Evolutionary conservation across 352 stramenopile species (phyloP), one percentile per base, ranked within the genome.

Genomic region (Pythium grandisporangium): DNA sequence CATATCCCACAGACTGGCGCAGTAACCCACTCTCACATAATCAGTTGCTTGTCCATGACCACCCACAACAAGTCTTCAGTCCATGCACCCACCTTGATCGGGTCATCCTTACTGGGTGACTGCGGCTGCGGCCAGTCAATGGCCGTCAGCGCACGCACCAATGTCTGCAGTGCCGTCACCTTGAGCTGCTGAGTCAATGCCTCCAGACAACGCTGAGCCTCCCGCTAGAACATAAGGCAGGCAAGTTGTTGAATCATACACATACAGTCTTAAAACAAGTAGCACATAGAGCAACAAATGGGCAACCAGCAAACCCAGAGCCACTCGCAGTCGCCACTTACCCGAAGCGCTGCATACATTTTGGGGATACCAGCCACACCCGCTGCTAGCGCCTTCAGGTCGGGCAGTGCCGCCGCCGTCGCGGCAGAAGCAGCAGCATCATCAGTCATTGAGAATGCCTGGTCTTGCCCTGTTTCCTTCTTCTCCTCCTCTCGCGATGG

Each of bases 41-140:
- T 25, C 19, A 12, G 26, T 2, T 10, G 16, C 34, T 5, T 3
- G 45, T 14, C 30, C 2, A 42, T 13, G 20, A 42, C 23, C 8
- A n/a, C 11, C 12, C 12, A 42, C 12, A 42, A 6, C 7, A 20
- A 29, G 20, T 16, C 11, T 6, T 42, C 8, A 6, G 36, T 20
- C 27, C 11, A 21, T 45, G 7, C 20, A 25, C 30, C 4, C 30
- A 59, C 46, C 49, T 80, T 66, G 2, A n/a, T 48, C 40, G 6
- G 32, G 24, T 24, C 76, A 34, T 3, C 76, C 61, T 14, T 68
- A 53, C 8, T 59, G 43, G 0, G 50, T 37, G 7, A 71, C 37
- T 20, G 54, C 60, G 7, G 66, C 42, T n/a, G n/a, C 4, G 74
- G 74, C 74, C 74, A 87, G 6, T 58, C 51, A 12, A 83, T 55